Conservation (phyloP, 352 stramenopile species). For the Phytophthora fragariaefolia region DNA sequence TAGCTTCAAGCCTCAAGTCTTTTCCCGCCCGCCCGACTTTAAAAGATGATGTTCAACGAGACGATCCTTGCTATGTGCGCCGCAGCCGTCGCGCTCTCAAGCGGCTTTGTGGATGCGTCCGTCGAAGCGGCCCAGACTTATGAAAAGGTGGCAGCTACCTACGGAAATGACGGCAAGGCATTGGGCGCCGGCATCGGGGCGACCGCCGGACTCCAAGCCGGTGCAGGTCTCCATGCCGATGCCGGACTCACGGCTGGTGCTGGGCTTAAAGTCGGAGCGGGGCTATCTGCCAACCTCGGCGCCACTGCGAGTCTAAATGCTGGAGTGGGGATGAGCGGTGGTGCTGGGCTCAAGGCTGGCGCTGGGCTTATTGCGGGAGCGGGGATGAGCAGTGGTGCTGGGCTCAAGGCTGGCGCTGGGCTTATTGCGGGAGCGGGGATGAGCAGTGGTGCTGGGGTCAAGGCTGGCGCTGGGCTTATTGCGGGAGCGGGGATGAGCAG, state of each 20-base stretch:
- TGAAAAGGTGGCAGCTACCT: neutral
- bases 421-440: neutral
- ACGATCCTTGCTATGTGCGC: conserved; percentile 12
- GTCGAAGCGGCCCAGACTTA: conserved; percentile 3
- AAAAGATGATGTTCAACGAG: conserved; percentile 21
- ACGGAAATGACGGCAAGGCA: neutral
- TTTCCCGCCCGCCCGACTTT: neutral
- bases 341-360: neutral
- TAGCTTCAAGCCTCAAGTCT: conserved; percentile 10
- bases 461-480: too few species aligned
- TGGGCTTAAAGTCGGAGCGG: neutral
- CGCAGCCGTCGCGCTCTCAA: conserved; percentile 5
- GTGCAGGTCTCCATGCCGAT: neutral
- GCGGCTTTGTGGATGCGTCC: neutral
- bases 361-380: neutral
- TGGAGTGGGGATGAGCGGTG: too few species aligned
- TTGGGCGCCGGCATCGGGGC: neutral
- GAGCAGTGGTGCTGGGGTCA: neutral
- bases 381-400: neutral
- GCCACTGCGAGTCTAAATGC: neutral
- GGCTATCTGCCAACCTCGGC: neutral
- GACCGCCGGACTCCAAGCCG: neutral
- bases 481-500: neutral
- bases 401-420: neutral
- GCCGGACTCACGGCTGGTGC: neutral